Percentiles rank a stretch among this genome's conserved stretches.
Conservation (phyloP, 2,329 filamentous ascomycete genomes). For the Aspergillus pseudoviridinutans region DNA sequence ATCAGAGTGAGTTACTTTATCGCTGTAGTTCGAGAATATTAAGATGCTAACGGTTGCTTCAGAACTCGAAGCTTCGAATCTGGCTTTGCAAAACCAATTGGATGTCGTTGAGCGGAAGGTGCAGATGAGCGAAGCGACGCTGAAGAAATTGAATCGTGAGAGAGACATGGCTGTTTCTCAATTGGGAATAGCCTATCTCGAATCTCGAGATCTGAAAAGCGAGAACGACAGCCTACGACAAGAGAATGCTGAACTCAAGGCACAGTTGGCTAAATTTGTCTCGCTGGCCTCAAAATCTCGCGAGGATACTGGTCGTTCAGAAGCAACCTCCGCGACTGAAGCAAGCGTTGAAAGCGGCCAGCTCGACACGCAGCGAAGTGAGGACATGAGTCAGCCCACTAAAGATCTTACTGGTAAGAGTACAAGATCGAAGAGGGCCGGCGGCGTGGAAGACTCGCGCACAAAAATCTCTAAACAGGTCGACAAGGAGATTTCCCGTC, state of each 20-base stretch:
- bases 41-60: conserved; percentile 18
- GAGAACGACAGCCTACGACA: conserved; percentile 36
- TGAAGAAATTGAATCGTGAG: conserved; percentile 53
- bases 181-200: conserved; percentile 53
- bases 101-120: conserved; percentile 54
- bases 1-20: conserved; percentile 31
- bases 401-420: conserved; percentile 28
- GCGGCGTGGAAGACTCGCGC: conserved; percentile 25
- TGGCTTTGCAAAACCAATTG: conserved; percentile 53
- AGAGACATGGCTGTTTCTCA: conserved; percentile 57
- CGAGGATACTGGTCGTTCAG: conserved; percentile 27
- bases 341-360: conserved; percentile 30
- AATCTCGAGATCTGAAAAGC: conserved; percentile 43
- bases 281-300: conserved; percentile 17
- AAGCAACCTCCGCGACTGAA: conserved; percentile 19
- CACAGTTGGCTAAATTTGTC: conserved; percentile 28
- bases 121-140: conserved; percentile 50
- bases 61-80: conserved; percentile 51
- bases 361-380: conserved; percentile 27
- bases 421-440: conserved; percentile 23
- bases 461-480: conserved; percentile 32
- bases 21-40: conserved; percentile 16
- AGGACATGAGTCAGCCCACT: conserved; percentile 25
- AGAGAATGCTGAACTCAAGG: conserved; percentile 38
- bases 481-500: conserved; percentile 32